Base-by-base conservation (phyloP, 2,329 filamentous ascomycete genomes). In the Ceratocystis cubensis region DNA sequence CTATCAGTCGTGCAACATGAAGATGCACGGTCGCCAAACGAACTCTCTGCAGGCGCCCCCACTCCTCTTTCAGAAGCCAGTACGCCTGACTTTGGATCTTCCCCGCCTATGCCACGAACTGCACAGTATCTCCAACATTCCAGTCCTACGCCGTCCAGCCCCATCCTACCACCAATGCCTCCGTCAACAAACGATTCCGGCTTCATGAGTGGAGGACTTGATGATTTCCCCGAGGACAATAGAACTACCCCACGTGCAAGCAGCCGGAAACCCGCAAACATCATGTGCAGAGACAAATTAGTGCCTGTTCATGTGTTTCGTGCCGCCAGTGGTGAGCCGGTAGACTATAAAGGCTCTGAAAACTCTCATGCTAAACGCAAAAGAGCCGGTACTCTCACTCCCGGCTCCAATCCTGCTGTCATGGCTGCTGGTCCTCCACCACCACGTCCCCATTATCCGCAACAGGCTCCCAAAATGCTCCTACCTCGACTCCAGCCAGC, bases 71-170 rank as follows among this genome's bases (percentile, higher is more conserved):
- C 84, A 65, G 82, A 80, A 64, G 80, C 88, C 66, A 95, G 91
- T 64, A 88, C 91, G 3, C 85, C 85, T 62, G 89, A 90, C 65
- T 90, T 97, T 71, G 88, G 88, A 1, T 97, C 94, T 0, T 97
- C 93, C 2, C 93, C 93, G 15, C 94, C 94, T 0, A 81, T 95
- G 1, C 85, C 91, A 69, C 82, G 84, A 70, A 82, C 82, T 46
- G 78, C 80, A 37, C 75, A 79, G 56, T 85, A 79, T 61, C 30
- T 68, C 70, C 77, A 81, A 37, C 79, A 74, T 63, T 83, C 82
- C 1, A 85, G 83, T 67, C 86, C 88, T 3, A 83, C 84, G 33
- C 84, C 87, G 30, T 96, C 92, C 1, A 97, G 93, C 73, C 94
- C 93, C 1, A 81, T 85, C 56, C 80, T 91, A 63, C 84, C 84